Conservation (phyloP, 495 filamentous ascomycete genomes). For the Penicillium argentinense region DNA sequence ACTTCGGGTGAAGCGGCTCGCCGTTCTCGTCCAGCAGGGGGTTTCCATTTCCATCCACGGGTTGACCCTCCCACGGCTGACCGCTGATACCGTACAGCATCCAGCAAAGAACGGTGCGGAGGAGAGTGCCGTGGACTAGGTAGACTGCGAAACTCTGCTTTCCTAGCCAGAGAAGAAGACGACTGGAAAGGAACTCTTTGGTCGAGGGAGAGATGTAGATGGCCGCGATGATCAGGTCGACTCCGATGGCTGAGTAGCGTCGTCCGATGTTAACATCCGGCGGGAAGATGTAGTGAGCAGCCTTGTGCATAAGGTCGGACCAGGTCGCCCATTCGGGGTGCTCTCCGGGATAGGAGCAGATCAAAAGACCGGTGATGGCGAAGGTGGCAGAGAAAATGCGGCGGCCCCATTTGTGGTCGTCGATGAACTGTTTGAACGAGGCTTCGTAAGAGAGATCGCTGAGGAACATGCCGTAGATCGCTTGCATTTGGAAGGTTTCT, state of each 20-base stretch:
- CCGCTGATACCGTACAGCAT: slow-evolving; percentile 60
- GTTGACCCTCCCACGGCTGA: slow-evolving; percentile 42
- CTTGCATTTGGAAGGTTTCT: slow-evolving; percentile 56
- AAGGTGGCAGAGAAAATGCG: slow-evolving; percentile 46
- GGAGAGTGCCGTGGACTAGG: slow-evolving; percentile 62
- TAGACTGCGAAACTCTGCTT: slow-evolving; percentile 70
- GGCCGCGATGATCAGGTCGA: slow-evolving; percentile 57
- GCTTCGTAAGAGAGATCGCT: slow-evolving; percentile 59
- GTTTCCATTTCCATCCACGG: slow-evolving; percentile 17
- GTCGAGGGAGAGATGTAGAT: slow-evolving; percentile 58
- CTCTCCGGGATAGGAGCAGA: slow-evolving; percentile 61
- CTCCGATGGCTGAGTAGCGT: slow-evolving; percentile 56
- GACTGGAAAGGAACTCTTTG: slow-evolving; percentile 55
- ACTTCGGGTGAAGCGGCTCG: slow-evolving; percentile 28
- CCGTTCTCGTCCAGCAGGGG: slow-evolving; percentile 50
- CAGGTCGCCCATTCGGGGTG: slow-evolving; percentile 57
- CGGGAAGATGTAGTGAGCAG: slow-evolving; percentile 55
- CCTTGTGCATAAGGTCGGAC: slow-evolving; percentile 51
- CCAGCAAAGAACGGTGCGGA: slow-evolving; percentile 63
- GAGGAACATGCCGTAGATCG: slow-evolving; percentile 63
- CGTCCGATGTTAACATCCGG: slow-evolving; percentile 49
- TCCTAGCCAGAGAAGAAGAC: slow-evolving; percentile 63
- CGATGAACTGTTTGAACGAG: slow-evolving; percentile 49
- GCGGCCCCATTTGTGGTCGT: slow-evolving; percentile 45
- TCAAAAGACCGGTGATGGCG: slow-evolving; percentile 49